Evolutionary conservation across 306 rosid genomes (phyloP).

Genomic region (Rosa multiflora): DNA sequence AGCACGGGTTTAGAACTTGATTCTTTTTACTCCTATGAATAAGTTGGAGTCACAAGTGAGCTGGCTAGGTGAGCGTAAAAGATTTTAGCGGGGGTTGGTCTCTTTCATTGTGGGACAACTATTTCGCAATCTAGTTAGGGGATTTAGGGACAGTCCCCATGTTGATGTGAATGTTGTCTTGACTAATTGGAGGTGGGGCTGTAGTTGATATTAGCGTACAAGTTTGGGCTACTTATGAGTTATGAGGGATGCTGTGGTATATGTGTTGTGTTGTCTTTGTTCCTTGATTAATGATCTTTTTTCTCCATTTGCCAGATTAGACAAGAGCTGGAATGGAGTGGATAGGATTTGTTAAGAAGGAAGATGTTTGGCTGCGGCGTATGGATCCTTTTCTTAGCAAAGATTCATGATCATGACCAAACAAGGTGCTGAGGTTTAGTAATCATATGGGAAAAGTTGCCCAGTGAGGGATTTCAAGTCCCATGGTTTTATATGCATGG

Average conservation of each 20-base stretch:
- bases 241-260: neutral
- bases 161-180: constrained; percentile 18
- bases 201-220: neutral
- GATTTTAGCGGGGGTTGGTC: constrained; percentile 1
- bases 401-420: neutral
- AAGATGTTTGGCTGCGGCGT: neutral
- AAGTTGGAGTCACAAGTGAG: constrained; percentile 16
- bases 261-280: constrained; percentile 12
- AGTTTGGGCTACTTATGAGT: neutral
- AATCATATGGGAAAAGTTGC: neutral
- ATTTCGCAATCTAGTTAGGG: constrained; percentile 8
- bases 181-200: constrained; percentile 16
- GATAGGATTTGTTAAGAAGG: neutral
- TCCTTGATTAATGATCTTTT: constrained; percentile 10
- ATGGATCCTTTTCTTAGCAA: neutral
- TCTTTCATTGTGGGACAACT: constrained; percentile 26
- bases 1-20: neutral
- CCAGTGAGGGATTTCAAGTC: neutral
- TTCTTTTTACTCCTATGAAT: neutral
- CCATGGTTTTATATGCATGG: neutral
- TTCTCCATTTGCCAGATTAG: constrained; percentile 5
- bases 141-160: constrained; percentile 3
- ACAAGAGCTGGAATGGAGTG: neutral
- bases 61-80: neutral
- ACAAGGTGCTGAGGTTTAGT: neutral